Conservation (phyloP, 805 yeast species). For the Hermanozyma aechmeae region DNA sequence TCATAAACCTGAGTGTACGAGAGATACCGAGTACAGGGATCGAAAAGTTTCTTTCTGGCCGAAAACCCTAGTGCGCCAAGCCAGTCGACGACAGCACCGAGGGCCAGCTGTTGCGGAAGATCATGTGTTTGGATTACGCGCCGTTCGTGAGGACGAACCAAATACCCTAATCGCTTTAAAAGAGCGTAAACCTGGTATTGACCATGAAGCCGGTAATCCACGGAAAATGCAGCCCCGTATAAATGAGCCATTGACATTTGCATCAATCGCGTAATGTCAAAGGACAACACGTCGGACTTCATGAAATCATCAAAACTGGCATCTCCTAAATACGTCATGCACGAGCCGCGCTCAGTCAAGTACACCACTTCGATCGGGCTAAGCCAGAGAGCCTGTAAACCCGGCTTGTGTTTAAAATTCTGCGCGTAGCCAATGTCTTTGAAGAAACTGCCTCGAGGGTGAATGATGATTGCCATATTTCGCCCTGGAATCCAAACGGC, state of each 20-base stretch:
- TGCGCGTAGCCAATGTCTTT: slow-evolving; percentile 59
- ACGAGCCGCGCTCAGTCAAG: slow-evolving; percentile 68
- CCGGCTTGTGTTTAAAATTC: slow-evolving; percentile 4
- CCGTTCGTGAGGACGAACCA: too few relatives aligned
- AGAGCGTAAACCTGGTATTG: slow-evolving; percentile 61
- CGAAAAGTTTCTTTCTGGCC: slow-evolving; percentile 20
- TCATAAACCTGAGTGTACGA: slow-evolving; percentile 12
- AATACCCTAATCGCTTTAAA: slow-evolving; percentile 70
- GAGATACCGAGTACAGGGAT: slow-evolving; percentile 8
- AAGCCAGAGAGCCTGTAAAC: slow-evolving; percentile 34
- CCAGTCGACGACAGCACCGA: too few relatives aligned
- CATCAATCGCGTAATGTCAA: slow-evolving; percentile 13
- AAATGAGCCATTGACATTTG: slow-evolving; percentile 55
- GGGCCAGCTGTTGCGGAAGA: too few relatives aligned
- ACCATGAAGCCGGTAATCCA: slow-evolving; percentile 33
- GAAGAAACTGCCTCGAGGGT: slow-evolving; percentile 64
- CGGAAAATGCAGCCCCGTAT: slow-evolving; percentile 42
- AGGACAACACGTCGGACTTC: slow-evolving; percentile 10
- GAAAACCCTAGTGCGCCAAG: too few relatives aligned
- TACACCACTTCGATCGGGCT: slow-evolving; percentile 65
- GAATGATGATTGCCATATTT: slow-evolving; percentile 22
- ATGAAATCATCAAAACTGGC: slow-evolving; percentile 13
- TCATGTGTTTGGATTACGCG: too few relatives aligned
- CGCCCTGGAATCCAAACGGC: slow-evolving; percentile 37
- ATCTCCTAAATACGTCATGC: slow-evolving; percentile 19